Evolutionary conservation across 805 yeast species (phyloP).

Genomic region (Ogataea siamensis): DNA sequence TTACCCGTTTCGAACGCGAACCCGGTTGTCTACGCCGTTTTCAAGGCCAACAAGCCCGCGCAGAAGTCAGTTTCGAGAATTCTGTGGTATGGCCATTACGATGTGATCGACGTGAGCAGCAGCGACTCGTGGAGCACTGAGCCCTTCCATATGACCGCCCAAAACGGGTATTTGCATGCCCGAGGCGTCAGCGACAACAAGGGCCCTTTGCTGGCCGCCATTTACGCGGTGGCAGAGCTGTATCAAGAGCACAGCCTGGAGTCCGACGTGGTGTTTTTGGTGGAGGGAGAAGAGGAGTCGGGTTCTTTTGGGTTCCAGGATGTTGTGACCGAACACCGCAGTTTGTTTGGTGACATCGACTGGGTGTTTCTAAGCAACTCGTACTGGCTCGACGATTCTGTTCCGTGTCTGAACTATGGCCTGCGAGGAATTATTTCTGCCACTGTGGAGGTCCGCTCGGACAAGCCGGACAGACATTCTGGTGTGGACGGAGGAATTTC

Average conservation of each 20-base stretch:
- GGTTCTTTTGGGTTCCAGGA: slow-evolving; percentile 85
- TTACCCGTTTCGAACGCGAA: slow-evolving; percentile 76
- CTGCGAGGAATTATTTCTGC: slow-evolving; percentile 87
- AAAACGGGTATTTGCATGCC: slow-evolving; percentile 83
- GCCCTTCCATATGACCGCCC: slow-evolving; percentile 73
- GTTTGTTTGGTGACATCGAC: slow-evolving; percentile 69
- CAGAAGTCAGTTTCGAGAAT: slow-evolving; percentile 40
- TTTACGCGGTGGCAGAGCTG: slow-evolving; percentile 81
- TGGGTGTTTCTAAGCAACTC: slow-evolving; percentile 90
- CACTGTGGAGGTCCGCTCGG: slow-evolving; percentile 65
- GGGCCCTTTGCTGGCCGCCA: slow-evolving; percentile 86
- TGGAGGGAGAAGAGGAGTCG: slow-evolving; percentile 96
- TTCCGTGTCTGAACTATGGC: slow-evolving; percentile 93
- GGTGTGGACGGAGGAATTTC: slow-evolving; percentile 95
- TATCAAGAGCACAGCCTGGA: slow-evolving; percentile 48
- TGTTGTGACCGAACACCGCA: slow-evolving; percentile 51
- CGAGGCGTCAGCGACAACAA: slow-evolving; percentile 94
- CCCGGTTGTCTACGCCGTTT: slow-evolving; percentile 80
- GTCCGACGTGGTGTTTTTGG: slow-evolving; percentile 74
- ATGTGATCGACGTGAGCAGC: slow-evolving; percentile 78
- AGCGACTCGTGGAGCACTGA: slow-evolving; percentile 64
- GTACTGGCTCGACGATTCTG: slow-evolving; percentile 86
- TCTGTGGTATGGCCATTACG: slow-evolving; percentile 95
- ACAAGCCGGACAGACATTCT: slow-evolving; percentile 86
- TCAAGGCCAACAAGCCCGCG: slow-evolving; percentile 45